phyloP scores from a whole-genome alignment of 768 basidiomycete species.

The Baorangia bicolor region DNA sequence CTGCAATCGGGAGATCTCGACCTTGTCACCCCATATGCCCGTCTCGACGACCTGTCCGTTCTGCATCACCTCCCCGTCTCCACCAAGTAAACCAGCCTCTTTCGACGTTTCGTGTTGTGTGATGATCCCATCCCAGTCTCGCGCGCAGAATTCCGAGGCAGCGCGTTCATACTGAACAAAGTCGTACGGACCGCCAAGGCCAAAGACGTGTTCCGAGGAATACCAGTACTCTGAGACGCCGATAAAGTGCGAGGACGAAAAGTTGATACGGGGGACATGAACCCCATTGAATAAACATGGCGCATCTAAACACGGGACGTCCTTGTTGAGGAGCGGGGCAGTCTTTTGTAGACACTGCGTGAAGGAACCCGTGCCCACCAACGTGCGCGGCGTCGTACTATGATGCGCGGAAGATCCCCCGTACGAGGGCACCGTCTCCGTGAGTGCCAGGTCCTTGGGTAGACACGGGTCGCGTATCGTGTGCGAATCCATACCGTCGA shows the following conservation, averaged over 20 bases:
- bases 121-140: conserved; percentile 77
- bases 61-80: conserved; percentile 64
- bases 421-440: conserved; percentile 52
- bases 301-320: conserved; percentile 73
- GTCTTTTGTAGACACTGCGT: conserved; percentile 75
- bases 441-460: conserved; percentile 67
- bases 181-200: conserved; percentile 92
- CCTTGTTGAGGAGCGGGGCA: conserved; percentile 79
- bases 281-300: conserved; percentile 96
- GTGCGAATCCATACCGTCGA: conserved; percentile 23
- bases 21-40: conserved; percentile 67
- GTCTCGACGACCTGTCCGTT: conserved; percentile 60
- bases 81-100: conserved; percentile 48
- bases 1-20: conserved; percentile 83
- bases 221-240: conserved; percentile 99
- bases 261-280: conserved; percentile 92
- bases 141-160: conserved; percentile 79
- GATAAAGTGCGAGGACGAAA: conserved; percentile 89
- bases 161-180: conserved; percentile 95
- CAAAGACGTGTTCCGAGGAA: conserved; percentile 95
- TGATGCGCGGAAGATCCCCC: conserved; percentile 42
- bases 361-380: conserved; percentile 90
- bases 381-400: conserved; percentile 52
- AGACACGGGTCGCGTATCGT: conserved; percentile 86
- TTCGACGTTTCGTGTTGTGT: conserved; percentile 57